Conservation (phyloP, 202 grass and related monocot species). For the Hordeum pubiflorum region DNA sequence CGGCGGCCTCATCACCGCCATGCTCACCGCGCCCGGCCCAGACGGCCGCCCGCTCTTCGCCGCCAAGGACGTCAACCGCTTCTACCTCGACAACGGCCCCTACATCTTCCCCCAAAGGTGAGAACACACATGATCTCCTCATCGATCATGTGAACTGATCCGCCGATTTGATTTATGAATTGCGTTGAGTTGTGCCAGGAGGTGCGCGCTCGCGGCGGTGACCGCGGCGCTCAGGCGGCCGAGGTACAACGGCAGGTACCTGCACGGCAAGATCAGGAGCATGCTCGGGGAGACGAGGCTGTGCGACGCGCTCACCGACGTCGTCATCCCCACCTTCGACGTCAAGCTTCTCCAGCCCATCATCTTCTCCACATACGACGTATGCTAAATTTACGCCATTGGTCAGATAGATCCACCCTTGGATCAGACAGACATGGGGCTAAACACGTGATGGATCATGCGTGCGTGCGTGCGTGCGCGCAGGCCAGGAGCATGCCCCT, state of each 20-base stretch:
- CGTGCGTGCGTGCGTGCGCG: neutral
- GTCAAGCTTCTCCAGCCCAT: neutral
- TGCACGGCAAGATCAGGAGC: conserved; percentile 21
- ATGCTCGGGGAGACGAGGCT: conserved; percentile 24
- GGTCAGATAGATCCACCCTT: neutral
- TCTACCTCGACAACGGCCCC: neutral
- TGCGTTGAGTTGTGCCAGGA: neutral
- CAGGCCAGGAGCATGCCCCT: conserved; percentile 16
- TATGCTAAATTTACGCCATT: neutral
- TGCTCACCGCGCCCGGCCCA: neutral
- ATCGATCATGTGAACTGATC: neutral
- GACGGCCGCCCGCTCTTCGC: neutral
- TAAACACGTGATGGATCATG: neutral
- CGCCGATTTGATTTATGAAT: neutral
- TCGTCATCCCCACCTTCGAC: neutral
- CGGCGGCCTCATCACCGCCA: neutral
- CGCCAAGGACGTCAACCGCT: neutral
- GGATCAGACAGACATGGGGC: neutral
- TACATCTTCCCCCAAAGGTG: neutral
- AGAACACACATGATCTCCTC: neutral
- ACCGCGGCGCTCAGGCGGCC: conserved; percentile 13
- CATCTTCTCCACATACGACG: neutral
- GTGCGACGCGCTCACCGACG: neutral
- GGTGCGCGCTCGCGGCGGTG: neutral
- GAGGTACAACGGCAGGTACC: conserved; percentile 39